Percentiles rank a stretch among this genome's conserved stretches.
phyloP scores from a whole-genome alignment of 345 rosid genomes.

The Dipteronia sinensis region DNA sequence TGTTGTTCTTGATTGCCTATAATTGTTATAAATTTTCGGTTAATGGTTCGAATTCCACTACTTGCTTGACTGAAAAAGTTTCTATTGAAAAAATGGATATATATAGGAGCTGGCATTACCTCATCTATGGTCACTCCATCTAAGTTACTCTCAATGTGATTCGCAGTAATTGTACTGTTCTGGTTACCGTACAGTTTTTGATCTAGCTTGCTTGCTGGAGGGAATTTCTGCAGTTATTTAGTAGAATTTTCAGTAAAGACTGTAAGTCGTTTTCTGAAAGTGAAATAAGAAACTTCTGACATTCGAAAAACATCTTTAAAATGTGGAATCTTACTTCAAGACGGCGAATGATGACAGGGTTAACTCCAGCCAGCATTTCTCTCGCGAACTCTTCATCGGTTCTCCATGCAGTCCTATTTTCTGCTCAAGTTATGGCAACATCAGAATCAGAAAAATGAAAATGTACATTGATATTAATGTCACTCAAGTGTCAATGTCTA shows the following conservation, averaged over 20 bases:
- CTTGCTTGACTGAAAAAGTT: not conserved
- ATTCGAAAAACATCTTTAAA: no score
- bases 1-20: constrained; percentile 61
- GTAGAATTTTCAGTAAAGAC: constrained; percentile 2
- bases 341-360: constrained; percentile 58
- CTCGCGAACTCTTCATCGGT: constrained; percentile 83
- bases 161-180: constrained; percentile 50
- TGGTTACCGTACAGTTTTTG: constrained; percentile 49
- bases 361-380: constrained; percentile 82
- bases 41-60: no score
- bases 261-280: not conserved
- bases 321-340: constrained; percentile 51
- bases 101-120: constrained; percentile 39
- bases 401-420: constrained; percentile 65
- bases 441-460: not conserved
- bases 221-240: not conserved
- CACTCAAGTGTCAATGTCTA: not conserved
- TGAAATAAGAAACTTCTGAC: not conserved
- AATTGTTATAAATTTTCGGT: not conserved
- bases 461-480: not conserved
- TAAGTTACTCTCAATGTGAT: constrained; percentile 49
- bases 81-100: not conserved
- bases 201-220: not conserved
- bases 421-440: constrained; percentile 33
- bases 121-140: constrained; percentile 52